These are phyloP conservation scores for Nakaseomyces uthaithaninus DNA, from an alignment of 1,139 yeast species.

Conservation along the genomic window DNA sequence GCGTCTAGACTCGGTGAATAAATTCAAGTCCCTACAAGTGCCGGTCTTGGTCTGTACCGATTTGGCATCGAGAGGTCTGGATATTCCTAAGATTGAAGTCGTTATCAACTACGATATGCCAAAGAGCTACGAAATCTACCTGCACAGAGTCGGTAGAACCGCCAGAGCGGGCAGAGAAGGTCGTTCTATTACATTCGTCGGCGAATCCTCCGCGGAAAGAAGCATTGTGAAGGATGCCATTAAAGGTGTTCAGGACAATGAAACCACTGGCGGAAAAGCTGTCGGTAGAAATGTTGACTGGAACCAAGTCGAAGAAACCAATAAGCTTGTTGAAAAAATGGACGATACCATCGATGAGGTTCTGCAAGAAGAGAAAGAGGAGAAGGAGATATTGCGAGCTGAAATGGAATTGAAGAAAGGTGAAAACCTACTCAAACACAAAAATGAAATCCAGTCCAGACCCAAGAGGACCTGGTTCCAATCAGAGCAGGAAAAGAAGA, in stretches of 20 bases:
- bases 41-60: slow-evolving; percentile 93
- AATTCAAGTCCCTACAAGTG: slow-evolving; percentile 70
- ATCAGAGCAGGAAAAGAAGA: slow-evolving; percentile 60
- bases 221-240: slow-evolving; percentile 82
- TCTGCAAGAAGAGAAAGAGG: slow-evolving; percentile 77
- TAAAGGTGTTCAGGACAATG: slow-evolving; percentile 46
- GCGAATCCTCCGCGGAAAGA: slow-evolving; percentile 80
- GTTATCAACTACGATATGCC: slow-evolving; percentile 97
- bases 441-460: slow-evolving; percentile 74
- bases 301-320: slow-evolving; percentile 65
- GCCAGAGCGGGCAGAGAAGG: slow-evolving; percentile 99
- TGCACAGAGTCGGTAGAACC: slow-evolving; percentile 98
- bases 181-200: slow-evolving; percentile 84
- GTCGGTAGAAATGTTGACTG: slow-evolving; percentile 84
- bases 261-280: slow-evolving; percentile 42
- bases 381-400: slow-evolving; percentile 76
- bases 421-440: slow-evolving; percentile 69
- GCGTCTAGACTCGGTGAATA: slow-evolving; percentile 74
- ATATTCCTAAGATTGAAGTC: slow-evolving; percentile 93
- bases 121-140: slow-evolving; percentile 75
- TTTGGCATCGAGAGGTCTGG: slow-evolving; percentile 97
- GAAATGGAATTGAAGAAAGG: slow-evolving; percentile 88
- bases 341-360: slow-evolving; percentile 61
- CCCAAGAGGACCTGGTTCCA: slow-evolving; percentile 98
- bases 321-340: slow-evolving; percentile 52